Evolutionary conservation across 306 rosid genomes (phyloP), one percentile per base, ranked within the genome.

Genomic region (Lathyrus oleraceus): DNA sequence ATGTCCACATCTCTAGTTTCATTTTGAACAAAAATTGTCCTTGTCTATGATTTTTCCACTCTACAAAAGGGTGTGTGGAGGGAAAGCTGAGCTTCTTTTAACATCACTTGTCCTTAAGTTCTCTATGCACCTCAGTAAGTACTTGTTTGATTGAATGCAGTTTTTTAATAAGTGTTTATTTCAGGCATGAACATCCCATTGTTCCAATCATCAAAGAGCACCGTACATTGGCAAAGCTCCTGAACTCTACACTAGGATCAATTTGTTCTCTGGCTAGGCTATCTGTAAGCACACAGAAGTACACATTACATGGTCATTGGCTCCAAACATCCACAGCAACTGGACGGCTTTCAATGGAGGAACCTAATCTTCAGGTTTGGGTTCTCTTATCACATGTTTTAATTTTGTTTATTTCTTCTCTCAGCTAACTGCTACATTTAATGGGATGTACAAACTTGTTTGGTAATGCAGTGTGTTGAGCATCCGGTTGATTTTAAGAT

Each of bases 331-430:
- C 96, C 20, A 94, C 98, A 6, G 97, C 98, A 68, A 94, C 98
- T 71, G 98, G 98, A 66, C 87, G 98, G 74, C 97, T 90, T 79
- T 94, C 98, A 71, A 94, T 90, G 87, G 98, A 94, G 83, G 98
- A 90, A 70, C 98, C 98, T 62, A 94, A 94, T 80, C 98, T 90
- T 79, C 98, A 94, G 96, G 98, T 94, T 72, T 81, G 60, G 68
- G 54, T 59, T 81, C 49, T 73, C 69, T 39, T 56, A 38, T 74
- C 17, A 42, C 68, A 32, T 10, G 52, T 56, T 69, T 70, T 49
- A 36, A 28, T 70, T 23, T 35, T 73, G 61, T 56, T 28, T 56
- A 12, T 27, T 57, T 28, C 69, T 17, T 75, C 47, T 11, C 61
- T 28, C 16, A 20, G 45, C n/a, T 21, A 39, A 61, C 30, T 56